Evolutionary conservation across 257 asterid species (phyloP).

Genomic region (Datura wrightii): DNA sequence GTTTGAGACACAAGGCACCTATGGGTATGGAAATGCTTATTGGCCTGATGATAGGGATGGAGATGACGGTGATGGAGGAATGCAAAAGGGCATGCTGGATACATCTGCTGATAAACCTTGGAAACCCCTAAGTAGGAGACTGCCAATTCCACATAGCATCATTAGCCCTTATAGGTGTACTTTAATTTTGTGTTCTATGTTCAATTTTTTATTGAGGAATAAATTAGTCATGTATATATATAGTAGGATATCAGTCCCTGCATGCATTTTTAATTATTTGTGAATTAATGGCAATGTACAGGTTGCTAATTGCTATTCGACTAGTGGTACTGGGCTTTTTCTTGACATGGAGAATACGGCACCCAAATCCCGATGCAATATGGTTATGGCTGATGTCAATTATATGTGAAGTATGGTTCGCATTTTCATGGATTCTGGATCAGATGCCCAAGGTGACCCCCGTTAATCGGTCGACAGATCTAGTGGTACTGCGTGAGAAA

Average conservation of each 20-base stretch:
- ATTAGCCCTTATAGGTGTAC: slow-evolving; percentile 77
- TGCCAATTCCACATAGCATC: slow-evolving; percentile 63
- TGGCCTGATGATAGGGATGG: slow-evolving; percentile 79
- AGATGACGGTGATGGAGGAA: slow-evolving; percentile 55
- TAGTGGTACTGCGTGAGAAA: slow-evolving; percentile 43
- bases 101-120: slow-evolving; percentile 74
- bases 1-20: slow-evolving; percentile 84
- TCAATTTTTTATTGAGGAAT: no score
- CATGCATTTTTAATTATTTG: not conserved
- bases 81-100: slow-evolving; percentile 49
- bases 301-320: slow-evolving; percentile 47
- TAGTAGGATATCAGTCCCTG: no score
- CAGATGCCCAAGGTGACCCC: slow-evolving; percentile 47
- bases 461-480: slow-evolving; percentile 46
- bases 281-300: slow-evolving; percentile 21
- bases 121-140: slow-evolving; percentile 76
- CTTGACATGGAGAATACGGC: slow-evolving; percentile 45
- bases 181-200: not conserved
- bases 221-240: no score
- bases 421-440: slow-evolving; percentile 52
- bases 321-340: slow-evolving; percentile 41
- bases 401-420: slow-evolving; percentile 51
- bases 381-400: slow-evolving; percentile 54
- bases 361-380: slow-evolving; percentile 46
- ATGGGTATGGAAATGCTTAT: slow-evolving; percentile 84